Conservation (phyloP, 768 basidiomycete species). For the Kwoniella pini region DNA sequence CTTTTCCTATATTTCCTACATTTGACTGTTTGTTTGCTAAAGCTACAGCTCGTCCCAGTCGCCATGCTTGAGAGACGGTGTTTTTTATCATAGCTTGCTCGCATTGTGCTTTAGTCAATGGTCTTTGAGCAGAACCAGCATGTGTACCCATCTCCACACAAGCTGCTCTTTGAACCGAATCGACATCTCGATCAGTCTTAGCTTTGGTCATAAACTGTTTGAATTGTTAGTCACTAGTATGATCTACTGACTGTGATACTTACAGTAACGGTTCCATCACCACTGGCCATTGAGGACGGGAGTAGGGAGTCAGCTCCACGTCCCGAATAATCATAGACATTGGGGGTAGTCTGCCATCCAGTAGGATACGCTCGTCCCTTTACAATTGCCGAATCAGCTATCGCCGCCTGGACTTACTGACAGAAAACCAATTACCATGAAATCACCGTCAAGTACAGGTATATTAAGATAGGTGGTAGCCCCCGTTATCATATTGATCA, state of each 20-base stretch:
- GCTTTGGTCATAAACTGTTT: constrained; percentile 57
- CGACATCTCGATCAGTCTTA: constrained; percentile 58
- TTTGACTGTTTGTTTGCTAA: constrained; percentile 29
- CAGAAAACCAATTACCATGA: constrained; percentile 43
- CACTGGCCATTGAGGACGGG: constrained; percentile 55
- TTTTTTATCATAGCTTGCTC: constrained; percentile 58
- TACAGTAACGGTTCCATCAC: constrained; percentile 55
- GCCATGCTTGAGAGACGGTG: constrained; percentile 66
- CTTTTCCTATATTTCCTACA: constrained; percentile 48
- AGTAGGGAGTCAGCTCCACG: constrained; percentile 42
- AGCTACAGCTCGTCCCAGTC: constrained; percentile 63
- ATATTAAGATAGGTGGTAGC: constrained; percentile 27
- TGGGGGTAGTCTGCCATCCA: constrained; percentile 46
- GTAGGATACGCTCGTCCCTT: constrained; percentile 52
- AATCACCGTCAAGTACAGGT: constrained; percentile 43
- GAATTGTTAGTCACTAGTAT: neutral
- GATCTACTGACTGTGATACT: neutral
- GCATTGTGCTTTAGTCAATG: constrained; percentile 56
- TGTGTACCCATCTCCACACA: constrained; percentile 59
- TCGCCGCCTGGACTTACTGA: neutral
- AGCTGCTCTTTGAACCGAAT: constrained; percentile 59
- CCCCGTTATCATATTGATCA: constrained; percentile 46
- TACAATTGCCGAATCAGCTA: neutral
- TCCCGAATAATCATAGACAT: constrained; percentile 28
- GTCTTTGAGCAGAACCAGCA: constrained; percentile 59